Evolutionary conservation across 371 early-diverging fungal species (phyloP).

Genomic region (Rhizopus sp.): DNA sequence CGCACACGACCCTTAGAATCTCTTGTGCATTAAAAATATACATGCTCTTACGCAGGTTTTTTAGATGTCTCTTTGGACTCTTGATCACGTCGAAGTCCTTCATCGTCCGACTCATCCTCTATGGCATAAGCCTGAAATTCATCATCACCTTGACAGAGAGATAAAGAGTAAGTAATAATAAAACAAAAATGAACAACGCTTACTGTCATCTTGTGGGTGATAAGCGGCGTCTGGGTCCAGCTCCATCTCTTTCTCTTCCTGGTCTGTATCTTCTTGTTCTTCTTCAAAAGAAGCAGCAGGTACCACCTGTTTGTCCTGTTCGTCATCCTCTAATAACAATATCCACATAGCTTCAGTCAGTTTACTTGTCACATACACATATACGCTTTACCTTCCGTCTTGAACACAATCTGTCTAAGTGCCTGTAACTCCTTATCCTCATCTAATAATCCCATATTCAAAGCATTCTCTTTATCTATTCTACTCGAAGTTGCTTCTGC

Average conservation of each 20-base stretch:
- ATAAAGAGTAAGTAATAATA: not conserved
- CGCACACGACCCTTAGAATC: conserved; percentile 40
- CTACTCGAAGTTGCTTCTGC: conserved; percentile 36
- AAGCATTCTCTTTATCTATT: conserved; percentile 25
- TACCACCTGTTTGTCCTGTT: no score
- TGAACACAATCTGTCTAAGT: conserved; percentile 22
- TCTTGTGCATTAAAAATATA: conserved; percentile 22
- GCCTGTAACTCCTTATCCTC: conserved; percentile 12
- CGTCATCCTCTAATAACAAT: no score
- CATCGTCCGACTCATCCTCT: conserved; percentile 54
- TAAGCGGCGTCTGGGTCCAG: conserved; percentile 39
- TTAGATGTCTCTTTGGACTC: conserved; percentile 17
- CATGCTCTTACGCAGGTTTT: conserved; percentile 32
- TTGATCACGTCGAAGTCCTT: conserved; percentile 15
- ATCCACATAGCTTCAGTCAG: not conserved
- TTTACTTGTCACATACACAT: conserved; percentile 1
- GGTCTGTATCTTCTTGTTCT: conserved; percentile 2
- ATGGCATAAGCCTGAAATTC: conserved; percentile 52
- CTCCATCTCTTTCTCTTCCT: conserved; percentile 29
- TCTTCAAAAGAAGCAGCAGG: not conserved
- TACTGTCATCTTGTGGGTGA: conserved; percentile 6
- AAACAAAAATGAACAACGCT: not conserved
- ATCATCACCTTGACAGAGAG: conserved; percentile 25
- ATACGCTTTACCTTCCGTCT: conserved; percentile 18
- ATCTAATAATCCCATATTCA: conserved; percentile 36